Evolutionary conservation across 2,329 filamentous ascomycete species (phyloP), one percentile per base, ranked within the genome.

Genomic region (Pyrenophora tritici-repentis): DNA sequence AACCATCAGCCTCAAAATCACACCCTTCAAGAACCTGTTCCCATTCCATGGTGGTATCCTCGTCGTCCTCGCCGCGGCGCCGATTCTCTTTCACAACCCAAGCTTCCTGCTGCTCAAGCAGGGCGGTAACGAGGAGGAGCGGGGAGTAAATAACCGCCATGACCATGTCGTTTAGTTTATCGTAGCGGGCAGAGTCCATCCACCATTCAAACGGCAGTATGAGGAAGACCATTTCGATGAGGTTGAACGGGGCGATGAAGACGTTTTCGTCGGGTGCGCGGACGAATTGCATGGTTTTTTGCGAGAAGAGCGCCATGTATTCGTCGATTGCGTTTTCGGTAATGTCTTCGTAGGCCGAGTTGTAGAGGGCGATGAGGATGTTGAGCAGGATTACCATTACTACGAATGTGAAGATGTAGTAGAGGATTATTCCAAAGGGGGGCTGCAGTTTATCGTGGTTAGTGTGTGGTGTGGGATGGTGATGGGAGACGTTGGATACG

Each of bases 181-280:
- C 88, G 71, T 97, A 99, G 2, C 74, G 74, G 6, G 78, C 65
- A 55, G 84, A 83, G n/a, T 84, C 77, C 79, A 99, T 82, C 94
- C 93, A 99, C 94, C 94, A 99, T 78, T 97, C 94, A 45, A 96
- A 87, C 0, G 90, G 90, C 0, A 95, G 68, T 33, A 89, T 83
- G 3, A 97, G 82, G 54, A 84, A 78, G 55, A 96, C 80, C 14
- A 97, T 86, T 72, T 99, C 94, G 53, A 99, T 83, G 2, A 99
- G 81, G 72, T 99, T 99, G 75, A 99, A 89, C 0, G 94, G 94
- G 0, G 94, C 87, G 66, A 99, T 96, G 75, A 94, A 99, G 47
- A 99, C 94, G 63, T 99, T 99, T 73, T 99, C 94, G 65, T 99
- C 94, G 0, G 94, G 94, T 0, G 94, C 94, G 41, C 94, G 90